Conservation (phyloP, 2,329 filamentous ascomycete genomes). For the Fusarium sp. region DNA sequence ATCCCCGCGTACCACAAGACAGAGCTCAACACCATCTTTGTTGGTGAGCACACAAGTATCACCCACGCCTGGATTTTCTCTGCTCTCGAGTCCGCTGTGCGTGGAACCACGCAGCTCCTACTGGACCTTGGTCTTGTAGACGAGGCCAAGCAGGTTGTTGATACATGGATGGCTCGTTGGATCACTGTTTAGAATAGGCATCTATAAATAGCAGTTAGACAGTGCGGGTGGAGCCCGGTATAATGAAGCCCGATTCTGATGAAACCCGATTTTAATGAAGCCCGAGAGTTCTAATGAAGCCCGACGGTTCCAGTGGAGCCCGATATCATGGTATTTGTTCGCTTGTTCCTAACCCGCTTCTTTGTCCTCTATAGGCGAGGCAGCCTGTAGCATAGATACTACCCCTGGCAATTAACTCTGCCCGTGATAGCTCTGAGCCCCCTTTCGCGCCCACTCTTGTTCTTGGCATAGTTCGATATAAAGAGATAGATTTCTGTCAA, state of each 20-base stretch:
- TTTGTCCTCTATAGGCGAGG: neutral
- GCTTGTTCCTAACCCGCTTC: neutral
- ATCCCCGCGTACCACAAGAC: conserved; percentile 71
- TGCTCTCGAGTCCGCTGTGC: conserved; percentile 67
- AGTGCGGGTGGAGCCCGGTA: neutral
- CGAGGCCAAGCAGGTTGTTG: conserved; percentile 68
- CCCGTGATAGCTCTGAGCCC: neutral
- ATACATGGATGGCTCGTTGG: conserved; percentile 72
- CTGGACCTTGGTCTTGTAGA: conserved; percentile 68
- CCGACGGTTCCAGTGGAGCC: neutral
- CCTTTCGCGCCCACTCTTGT: neutral
- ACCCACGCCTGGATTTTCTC: conserved; percentile 67
- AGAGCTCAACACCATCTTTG: conserved; percentile 57
- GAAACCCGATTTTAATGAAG: neutral
- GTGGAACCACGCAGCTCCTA: conserved; percentile 67
- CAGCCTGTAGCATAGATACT: neutral
- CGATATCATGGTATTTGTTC: neutral
- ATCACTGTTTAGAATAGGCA: conserved; percentile 40
- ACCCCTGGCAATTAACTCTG: neutral
- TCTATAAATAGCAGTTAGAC: neutral
- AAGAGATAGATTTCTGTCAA: neutral
- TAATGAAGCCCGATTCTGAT: neutral
- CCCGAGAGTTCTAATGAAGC: neutral
- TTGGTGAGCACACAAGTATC: conserved; percentile 57
- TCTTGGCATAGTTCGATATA: neutral